Conservation (phyloP, 768 basidiomycete genomes). For the Leccinellum rugosiceps region DNA sequence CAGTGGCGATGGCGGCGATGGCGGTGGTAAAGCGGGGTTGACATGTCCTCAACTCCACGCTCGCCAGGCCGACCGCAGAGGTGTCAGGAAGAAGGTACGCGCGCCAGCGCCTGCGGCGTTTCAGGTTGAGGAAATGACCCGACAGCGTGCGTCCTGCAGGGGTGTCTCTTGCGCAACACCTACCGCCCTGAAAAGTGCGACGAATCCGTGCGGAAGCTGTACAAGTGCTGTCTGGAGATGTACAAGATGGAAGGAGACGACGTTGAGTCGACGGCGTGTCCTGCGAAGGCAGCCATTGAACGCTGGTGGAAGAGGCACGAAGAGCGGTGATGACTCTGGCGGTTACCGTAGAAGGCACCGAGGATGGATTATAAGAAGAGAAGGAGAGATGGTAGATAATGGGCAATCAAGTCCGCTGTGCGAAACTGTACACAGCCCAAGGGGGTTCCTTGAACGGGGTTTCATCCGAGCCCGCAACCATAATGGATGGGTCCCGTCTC, state of each 20-base stretch:
- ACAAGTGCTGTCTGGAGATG: slow-evolving; percentile 59
- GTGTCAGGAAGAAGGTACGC: slow-evolving; percentile 15
- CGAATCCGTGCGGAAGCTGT: slow-evolving; percentile 47
- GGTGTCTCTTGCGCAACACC: slow-evolving; percentile 61
- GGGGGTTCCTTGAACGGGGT: neutral
- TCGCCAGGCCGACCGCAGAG: slow-evolving; percentile 1
- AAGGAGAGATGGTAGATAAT: neutral
- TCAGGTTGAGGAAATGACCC: neutral
- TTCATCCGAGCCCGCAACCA: neutral
- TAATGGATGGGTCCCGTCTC: neutral
- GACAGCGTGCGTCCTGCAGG: slow-evolving; percentile 61
- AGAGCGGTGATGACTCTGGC: neutral
- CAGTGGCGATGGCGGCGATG: slow-evolving; percentile 21
- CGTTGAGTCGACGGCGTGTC: slow-evolving; percentile 60
- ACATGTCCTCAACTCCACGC: neutral
- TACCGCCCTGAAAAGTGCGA: slow-evolving; percentile 65
- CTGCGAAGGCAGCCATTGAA: slow-evolving; percentile 47
- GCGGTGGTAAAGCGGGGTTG: neutral
- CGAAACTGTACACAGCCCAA: slow-evolving; percentile 13
- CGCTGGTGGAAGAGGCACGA: slow-evolving; percentile 50
- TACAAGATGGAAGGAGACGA: slow-evolving; percentile 41
- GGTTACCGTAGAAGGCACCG: too few species aligned
- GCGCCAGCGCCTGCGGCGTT: neutral
- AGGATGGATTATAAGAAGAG: too few species aligned
- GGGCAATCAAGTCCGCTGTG: slow-evolving; percentile 9